These are phyloP conservation scores for Starmera dryadoides DNA, from an alignment of 805 yeast species.

Conservation along the genomic window DNA sequence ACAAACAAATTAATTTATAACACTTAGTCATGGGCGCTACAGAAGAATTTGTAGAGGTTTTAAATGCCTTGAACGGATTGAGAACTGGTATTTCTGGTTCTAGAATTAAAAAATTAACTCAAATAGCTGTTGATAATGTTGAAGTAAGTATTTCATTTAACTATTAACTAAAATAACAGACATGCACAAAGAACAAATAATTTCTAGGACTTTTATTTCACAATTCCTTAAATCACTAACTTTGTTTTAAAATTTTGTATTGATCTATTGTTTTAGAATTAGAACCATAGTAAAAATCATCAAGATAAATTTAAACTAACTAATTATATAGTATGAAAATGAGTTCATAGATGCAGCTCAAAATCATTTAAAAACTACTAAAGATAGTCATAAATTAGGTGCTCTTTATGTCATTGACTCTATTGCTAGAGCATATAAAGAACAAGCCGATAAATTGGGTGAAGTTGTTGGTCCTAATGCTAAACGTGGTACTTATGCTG, in stretches of 20 bases:
- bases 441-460: slow-evolving; percentile 54
- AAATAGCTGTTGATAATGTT: slow-evolving; percentile 67
- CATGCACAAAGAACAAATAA: too few species aligned
- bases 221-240: too few species aligned
- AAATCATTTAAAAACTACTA: slow-evolving; percentile 63
- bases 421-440: slow-evolving; percentile 77
- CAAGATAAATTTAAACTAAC: too few species aligned
- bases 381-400: slow-evolving; percentile 82
- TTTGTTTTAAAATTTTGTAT: too few species aligned
- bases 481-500: slow-evolving; percentile 64
- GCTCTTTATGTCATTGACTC: slow-evolving; percentile 89
- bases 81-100: slow-evolving; percentile 94
- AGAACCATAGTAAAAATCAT: too few species aligned
- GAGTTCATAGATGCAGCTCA: slow-evolving; percentile 51
- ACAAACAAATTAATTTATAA: too few species aligned
- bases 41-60: slow-evolving; percentile 30
- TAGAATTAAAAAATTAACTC: slow-evolving; percentile 81
- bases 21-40: not conserved
- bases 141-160: slow-evolving; percentile 21
- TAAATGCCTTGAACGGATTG: slow-evolving; percentile 39
- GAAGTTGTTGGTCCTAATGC: slow-evolving; percentile 42
- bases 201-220: too few species aligned
- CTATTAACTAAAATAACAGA: too few species aligned
- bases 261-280: too few species aligned
- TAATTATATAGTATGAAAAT: slow-evolving; percentile 33